Base-by-base conservation (phyloP, 192 early-diverging fungal genomes). In the Geranomyces variabilis region DNA sequence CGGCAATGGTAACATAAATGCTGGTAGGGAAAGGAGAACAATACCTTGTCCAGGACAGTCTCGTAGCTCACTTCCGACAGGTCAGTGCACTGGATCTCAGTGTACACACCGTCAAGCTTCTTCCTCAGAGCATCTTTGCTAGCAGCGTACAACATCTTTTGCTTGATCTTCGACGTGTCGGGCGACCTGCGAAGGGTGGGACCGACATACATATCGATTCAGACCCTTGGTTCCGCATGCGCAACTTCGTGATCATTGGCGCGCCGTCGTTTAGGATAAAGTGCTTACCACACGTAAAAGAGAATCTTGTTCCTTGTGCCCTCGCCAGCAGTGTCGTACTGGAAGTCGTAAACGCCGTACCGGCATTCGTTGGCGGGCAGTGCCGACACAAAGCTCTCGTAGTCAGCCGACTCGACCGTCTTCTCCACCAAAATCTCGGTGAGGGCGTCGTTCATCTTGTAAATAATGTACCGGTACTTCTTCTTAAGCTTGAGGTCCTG, bases 121-220 rank as follows among this genome's bases (percentile, higher is more conserved):
- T 82, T 88, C 75, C 89, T 86, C 45, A 97, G 74, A 56, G 85
- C 90, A 47, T 90, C 88, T 80, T 93, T 96, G 81, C 84, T 88
- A 34, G 91, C 87, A 28, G 95, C 87, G 82, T 96, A 96, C 72
- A 95, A 53, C 95, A 97, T 97, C 87, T 95, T 95, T 75, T 81
- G 63, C 76, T 85, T 88, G 67, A 96, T 80, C 71, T 83, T 88
- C 29, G 93, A 83, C 5, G 60, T 79, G 66, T 95, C 93, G 28
- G 95, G 95, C 36, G 89, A 79, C 91, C 91, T 93, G 30, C 28
- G 29, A 51, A 34, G 8, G 15, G 51, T 10, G n/a, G n/a, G n/a
- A n/a, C n/a, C n/a, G n/a, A n/a, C n/a, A n/a, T n/a, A n/a, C n/a
- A n/a, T n/a, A n/a, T n/a, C n/a, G n/a, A n/a, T n/a, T n/a, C n/a